Evolutionary conservation across 345 rosid species (phyloP), one percentile per base, ranked within the genome.

Genomic region (Gossypium mustelinum): DNA sequence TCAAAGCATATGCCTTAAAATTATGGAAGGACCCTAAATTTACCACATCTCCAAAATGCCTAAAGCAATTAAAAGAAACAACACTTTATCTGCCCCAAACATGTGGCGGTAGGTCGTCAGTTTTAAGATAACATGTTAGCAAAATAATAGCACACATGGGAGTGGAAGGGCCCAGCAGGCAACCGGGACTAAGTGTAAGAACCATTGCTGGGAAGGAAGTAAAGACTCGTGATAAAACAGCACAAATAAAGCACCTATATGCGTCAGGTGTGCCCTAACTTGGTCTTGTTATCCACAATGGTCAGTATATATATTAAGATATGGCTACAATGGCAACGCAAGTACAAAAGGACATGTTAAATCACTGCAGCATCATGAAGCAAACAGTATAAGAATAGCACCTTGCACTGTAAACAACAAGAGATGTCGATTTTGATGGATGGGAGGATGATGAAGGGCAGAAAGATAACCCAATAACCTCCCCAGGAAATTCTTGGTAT

Each of bases 401-500:
- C 98, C 98, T 92, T 82, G 98, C 85, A 82, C 97, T 92, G 73
- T 92, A 92, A 66, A 94, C 82, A 70, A 92, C 84, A 41, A 87
- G 86, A 25, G 87, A 83, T 1, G 88, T 80, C 1, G 95, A 87
- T 82, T 81, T 77, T 27, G 91, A 80, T 13, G 85, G 77, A 1
- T 93, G 87, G 14, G 89, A 81, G 79, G 93, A 91, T 24, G 97
- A 79, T 12, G 85, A 75, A 1, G 93, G 89, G 14, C 87, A 77
- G 81, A 94, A 94, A 18, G 98, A 89, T 52, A 94, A 88, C 48
- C 98, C 98, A 68, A 89, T 86, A 69, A 94, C 94, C 85, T 94
- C 97, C 58, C 98, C 97, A 41, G 98, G 98, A 82, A 92, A 94
- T 77, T 94, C 98, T 85, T 85, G 97, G 80, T 82, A 94, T 84